Evolutionary conservation across 2,329 filamentous ascomycete genomes (phyloP), one percentile per base, ranked within the genome.

Genomic region (Sclerotinia nivalis): DNA sequence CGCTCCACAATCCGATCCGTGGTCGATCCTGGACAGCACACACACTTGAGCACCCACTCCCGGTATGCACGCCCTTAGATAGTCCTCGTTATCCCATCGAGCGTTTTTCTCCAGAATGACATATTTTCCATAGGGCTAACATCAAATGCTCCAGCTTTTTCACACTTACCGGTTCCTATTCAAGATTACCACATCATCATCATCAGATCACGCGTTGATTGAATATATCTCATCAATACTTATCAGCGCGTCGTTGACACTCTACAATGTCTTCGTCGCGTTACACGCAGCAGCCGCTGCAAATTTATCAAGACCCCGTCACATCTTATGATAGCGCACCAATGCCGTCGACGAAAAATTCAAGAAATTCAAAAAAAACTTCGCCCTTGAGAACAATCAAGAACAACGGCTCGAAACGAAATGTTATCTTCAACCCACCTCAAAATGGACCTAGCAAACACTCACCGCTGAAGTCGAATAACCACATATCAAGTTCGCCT

Each of bases 401-500:
- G 71, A 78, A 78, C 72, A 74, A 73, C 3, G 66, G 73, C 4
- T 76, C 85, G 75, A 86, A 85, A 80, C 83, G 84, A 72, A 91
- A 91, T 80, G 85, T 90, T 75, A 82, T 89, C 69, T 85, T 95
- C 75, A 88, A 91, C 74, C 90, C 91, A 34, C 82, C 86, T 31
- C 80, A 83, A 68, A 76, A 71, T 80, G 84, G 71, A 79, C 83
- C 75, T 81, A 75, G 85, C 76, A 85, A 83, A 77, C 85, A 85
- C 70, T 96, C 92, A 68, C 93, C 92, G 15, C 86, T 86, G 76
- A 96, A 96, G 81, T 81, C 85, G 47, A 80, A 81, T 69, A 83
- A 84, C 74, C 83, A 83, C 75, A 81, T 82, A 55, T 86, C 84
- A 69, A 86, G 86, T 72, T 88, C 89, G 60, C 89, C 85, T 52